Base-by-base conservation (phyloP, 306 rosid genomes). In the Dryas drummondii region DNA sequence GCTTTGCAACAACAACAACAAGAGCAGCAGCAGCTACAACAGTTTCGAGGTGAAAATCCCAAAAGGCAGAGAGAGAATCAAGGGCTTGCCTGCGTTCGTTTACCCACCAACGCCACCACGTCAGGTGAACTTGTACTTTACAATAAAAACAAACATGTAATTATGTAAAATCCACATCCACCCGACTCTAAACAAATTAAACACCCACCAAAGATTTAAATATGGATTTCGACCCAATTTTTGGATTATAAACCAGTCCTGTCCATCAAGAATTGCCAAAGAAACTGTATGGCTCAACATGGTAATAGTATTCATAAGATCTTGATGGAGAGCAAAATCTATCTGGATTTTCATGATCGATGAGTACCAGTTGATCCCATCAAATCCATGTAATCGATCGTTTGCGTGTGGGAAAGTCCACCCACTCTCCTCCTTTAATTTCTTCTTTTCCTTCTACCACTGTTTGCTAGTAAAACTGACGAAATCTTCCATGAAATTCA, bases 391-490 rank as follows among this genome's bases (percentile, higher is more conserved):
- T 41, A 63, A 46, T 16, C 6, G 49, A 63, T 80, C 81, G 71
- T 85, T 80, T 82, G 76, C 83, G 82, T 78, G 82, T 80, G 77
- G 71, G 79, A 78, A 82, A 76, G 78, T 80, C 74, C 74, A 78
- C 79, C 78, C 61, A 59, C 84, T 54, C 64, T 55, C 47, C 55
- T 58, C 73, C 71, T 61, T 79, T 71, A 56, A 59, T 79, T 58
- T 22, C 15, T 55, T 9, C 56, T 49, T 65, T 45, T 75, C n/a
- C 58, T 78, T 65, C 70, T 48, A 15, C 61, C 56, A 86, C 88
- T 88, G 87, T 87, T 87, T 63, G 56, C 73, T 56, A 83, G 96
- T 82, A 82, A 89, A 89, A 79, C 82, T 78, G 85, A 84, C 91
- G 82, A 90, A 86, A 32, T 16, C 56, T 73, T 75, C 79, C 72